A percentile compares a stretch with the other conserved stretches of the same genome.
Conservation (phyloP, 345 rosid species). For the Eucalyptus regnans region DNA sequence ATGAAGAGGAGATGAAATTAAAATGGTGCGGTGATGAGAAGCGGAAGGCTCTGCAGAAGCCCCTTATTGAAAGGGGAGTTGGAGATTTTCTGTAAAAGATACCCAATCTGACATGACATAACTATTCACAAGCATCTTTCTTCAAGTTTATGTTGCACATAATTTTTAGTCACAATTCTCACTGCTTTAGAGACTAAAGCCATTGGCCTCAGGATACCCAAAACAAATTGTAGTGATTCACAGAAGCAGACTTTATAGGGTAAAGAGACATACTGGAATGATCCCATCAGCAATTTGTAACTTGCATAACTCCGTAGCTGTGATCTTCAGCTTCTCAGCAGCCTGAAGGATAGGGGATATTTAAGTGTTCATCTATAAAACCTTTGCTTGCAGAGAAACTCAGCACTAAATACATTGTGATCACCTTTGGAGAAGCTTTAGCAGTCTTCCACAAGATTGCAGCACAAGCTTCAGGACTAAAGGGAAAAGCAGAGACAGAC, state of each 20-base stretch:
- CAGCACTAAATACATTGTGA: background rate
- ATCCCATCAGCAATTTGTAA: conserved; percentile 77
- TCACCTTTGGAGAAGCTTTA: conserved; percentile 84
- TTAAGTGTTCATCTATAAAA: background rate
- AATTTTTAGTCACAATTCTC: background rate
- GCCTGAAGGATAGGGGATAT: conserved; percentile 32
- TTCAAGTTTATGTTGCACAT: background rate
- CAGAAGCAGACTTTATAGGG: background rate
- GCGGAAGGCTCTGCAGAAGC: background rate
- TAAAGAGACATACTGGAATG: conserved; percentile 52
- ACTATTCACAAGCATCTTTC: background rate
- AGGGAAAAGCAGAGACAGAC: background rate
- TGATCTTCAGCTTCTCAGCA: conserved; percentile 85
- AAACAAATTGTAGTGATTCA: background rate
- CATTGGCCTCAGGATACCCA: background rate
- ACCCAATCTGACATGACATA: background rate
- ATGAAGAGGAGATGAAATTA: background rate
- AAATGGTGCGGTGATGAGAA: background rate
- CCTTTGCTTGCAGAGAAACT: background rate
- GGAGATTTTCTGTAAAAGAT: background rate
- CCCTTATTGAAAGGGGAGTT: background rate
- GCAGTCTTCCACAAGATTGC: conserved; percentile 93
- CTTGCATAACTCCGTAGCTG: conserved; percentile 59
- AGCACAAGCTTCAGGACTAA: conserved; percentile 97
- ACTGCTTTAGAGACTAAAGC: background rate